A percentile compares a stretch with the other conserved stretches of the same genome.
phyloP scores from a whole-genome alignment of 208 protist species.

The Phytomonas francai region DNA sequence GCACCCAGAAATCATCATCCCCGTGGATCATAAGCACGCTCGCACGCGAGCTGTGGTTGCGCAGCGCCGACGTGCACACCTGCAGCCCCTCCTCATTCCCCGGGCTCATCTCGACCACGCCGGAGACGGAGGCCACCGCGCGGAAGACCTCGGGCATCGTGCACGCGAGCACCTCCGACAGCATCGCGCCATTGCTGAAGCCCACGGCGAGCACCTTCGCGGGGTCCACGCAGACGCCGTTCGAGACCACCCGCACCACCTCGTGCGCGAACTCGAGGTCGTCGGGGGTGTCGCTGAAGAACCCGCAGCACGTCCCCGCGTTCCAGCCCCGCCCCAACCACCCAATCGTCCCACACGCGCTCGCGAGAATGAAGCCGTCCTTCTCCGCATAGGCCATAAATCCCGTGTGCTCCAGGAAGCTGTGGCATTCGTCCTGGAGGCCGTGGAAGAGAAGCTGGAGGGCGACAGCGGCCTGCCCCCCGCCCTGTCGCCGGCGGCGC shows the following conservation, averaged over 20 bases:
- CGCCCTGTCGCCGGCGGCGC: background rate
- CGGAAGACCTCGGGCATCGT: conserved; percentile 23
- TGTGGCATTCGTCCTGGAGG: conserved; percentile 49
- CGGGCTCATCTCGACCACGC: conserved; percentile 48
- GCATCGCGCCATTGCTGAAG: conserved; percentile 82
- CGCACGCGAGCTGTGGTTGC: conserved; percentile 8
- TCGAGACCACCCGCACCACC: conserved; percentile 21
- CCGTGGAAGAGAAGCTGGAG: conserved; percentile 65
- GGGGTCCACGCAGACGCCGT: conserved; percentile 27
- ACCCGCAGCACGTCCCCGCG: conserved; percentile 67
- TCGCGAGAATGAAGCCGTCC: conserved; percentile 47
- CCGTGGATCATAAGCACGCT: conserved; percentile 75
- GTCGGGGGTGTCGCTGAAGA: conserved; percentile 29
- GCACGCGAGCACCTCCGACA: conserved; percentile 61
- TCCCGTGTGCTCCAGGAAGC: conserved; percentile 39
- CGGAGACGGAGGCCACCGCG: conserved; percentile 47
- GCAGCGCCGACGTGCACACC: conserved; percentile 25
- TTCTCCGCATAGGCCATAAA: conserved; percentile 42
- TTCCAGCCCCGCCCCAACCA: conserved; percentile 62
- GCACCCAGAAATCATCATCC: conserved; percentile 46
- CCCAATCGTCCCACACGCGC: conserved; percentile 47
- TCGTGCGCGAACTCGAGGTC: conserved; percentile 38
- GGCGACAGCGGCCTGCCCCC: conserved; percentile 11
- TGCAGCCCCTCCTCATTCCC: conserved; percentile 40
- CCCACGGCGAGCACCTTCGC: conserved; percentile 47